These are phyloP conservation scores for Metarhizium anisopliae DNA, from an alignment of 2,329 filamentous ascomycete genomes.

Conservation along the genomic window DNA sequence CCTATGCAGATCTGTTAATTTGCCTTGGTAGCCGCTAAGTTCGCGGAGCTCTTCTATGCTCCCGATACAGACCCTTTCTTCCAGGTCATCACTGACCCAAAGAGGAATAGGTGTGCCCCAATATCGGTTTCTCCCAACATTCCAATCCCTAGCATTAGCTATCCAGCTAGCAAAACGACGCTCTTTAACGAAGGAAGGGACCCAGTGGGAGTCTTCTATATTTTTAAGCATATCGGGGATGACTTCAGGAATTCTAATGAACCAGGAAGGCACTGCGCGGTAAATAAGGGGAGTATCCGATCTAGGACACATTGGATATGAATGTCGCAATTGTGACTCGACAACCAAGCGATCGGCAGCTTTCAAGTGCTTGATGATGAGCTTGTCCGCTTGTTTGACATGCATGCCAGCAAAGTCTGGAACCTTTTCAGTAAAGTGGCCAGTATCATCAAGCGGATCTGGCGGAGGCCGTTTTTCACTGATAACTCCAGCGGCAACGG, in stretches of 20 bases:
- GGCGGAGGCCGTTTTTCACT: slow-evolving; percentile 70
- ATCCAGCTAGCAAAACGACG: slow-evolving; percentile 90
- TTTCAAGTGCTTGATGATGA: slow-evolving; percentile 85
- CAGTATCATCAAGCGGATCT: slow-evolving; percentile 80
- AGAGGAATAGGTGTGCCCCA: slow-evolving; percentile 91
- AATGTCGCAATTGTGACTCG: slow-evolving; percentile 82
- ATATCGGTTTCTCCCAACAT: slow-evolving; percentile 86
- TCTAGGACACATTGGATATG: slow-evolving; percentile 87
- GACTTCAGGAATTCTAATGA: slow-evolving; percentile 77
- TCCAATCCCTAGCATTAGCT: slow-evolving; percentile 85
- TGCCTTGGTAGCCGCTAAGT: slow-evolving; percentile 76
- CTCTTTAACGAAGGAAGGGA: slow-evolving; percentile 83
- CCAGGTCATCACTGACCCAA: slow-evolving; percentile 84
- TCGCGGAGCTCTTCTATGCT: slow-evolving; percentile 77
- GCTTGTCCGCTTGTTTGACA: slow-evolving; percentile 87
- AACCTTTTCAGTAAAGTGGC: slow-evolving; percentile 68
- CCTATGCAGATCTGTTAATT: slow-evolving; percentile 78
- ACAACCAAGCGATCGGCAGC: slow-evolving; percentile 66
- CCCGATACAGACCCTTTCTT: slow-evolving; percentile 79
- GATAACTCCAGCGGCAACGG: slow-evolving; percentile 67
- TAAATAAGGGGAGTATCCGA: slow-evolving; percentile 95
- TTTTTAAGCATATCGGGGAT: slow-evolving; percentile 85
- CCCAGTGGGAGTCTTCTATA: slow-evolving; percentile 85
- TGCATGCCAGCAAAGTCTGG: slow-evolving; percentile 77
- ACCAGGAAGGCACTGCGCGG: slow-evolving; percentile 88